A percentile compares a stretch with the other conserved stretches of the same genome.
These are phyloP conservation scores for Babesia caballi DNA, from an alignment of 169 alveolate genomes.

Conservation along the genomic window DNA sequence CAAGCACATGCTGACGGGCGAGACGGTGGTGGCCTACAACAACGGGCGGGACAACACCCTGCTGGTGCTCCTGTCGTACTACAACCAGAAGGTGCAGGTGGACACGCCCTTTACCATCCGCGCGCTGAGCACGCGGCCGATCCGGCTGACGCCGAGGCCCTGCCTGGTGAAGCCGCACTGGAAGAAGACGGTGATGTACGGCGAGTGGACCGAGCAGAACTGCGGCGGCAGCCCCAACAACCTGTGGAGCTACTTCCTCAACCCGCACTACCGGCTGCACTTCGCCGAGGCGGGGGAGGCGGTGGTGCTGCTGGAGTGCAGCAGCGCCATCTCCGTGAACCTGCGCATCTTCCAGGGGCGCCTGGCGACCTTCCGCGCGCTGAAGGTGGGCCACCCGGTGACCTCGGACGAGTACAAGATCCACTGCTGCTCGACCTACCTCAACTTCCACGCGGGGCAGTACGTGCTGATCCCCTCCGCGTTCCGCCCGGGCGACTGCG, in stretches of 20 bases:
- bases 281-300: conserved; percentile 63
- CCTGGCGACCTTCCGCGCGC: conserved; percentile 73
- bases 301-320: conserved; percentile 69
- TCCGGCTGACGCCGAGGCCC: conserved; percentile 1
- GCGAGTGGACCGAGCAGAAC: conserved; percentile 65
- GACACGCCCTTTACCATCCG: conserved; percentile 7
- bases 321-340: conserved; percentile 76
- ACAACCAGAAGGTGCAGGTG: conserved; percentile 3
- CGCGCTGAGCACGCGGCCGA: conserved; percentile 18
- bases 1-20: conserved; percentile 12
- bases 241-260: conserved; percentile 72
- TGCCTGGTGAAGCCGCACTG: conserved; percentile 27
- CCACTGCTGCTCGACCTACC: conserved; percentile 72
- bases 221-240: conserved; percentile 81
- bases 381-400: conserved; percentile 69
- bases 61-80: conserved; percentile 19
- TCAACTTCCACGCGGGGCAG: conserved; percentile 53
- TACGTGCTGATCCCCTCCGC: conserved; percentile 70
- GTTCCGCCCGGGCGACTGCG: conserved; percentile 22
- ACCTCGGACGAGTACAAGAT: conserved; percentile 76
- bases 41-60: background rate
- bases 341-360: conserved; percentile 73
- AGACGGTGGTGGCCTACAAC: background rate
- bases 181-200: conserved; percentile 40
- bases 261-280: conserved; percentile 75